Base-by-base conservation (phyloP, 1,284 basidiomycete species). In the Ganoderma multipileum region DNA sequence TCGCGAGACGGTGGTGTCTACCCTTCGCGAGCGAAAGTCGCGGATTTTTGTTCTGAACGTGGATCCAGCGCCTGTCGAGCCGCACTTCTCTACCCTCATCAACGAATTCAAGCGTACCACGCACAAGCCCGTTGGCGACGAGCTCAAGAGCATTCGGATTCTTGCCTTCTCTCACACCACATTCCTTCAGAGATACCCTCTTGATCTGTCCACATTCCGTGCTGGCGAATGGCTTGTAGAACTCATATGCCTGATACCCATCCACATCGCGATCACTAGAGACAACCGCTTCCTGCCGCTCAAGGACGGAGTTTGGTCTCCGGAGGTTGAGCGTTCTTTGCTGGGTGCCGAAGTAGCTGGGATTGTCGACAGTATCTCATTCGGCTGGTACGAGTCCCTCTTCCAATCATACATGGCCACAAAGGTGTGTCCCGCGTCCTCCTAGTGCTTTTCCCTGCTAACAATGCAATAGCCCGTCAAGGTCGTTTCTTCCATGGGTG, bases 331-430 rank as follows among this genome's bases (percentile, higher is more conserved):
- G 73, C 82, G 80, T 57, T 82, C 83, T 0, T 77, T 89, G 36
- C 78, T 91, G 1, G 89, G 89, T 5, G 88, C 87, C 0, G 85
- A 88, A 42, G 85, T 90, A n/a, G 83, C 82, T 14, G 79, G 80
- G 38, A 87, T 90, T n/a, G 84, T 88, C 18, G 85, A 89, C 67
- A 82, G 73, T 44, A 74, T 91, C 3, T 85, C 86, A 0, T 83
- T 91, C 65, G 89, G 89, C 1, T 91, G 89, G 89, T 91, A 89
- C 36, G 89, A 91, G 71, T 87, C 86, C 0, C 79, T 91, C 14
- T 87, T 91, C 69, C 84, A 85, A 65, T 89, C 88, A 0, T 91
- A 91, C 67, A 85, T 88, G 85, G 84, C 85, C 0, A 79, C 81
- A 30, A 90, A 86, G 81, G 89, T 85, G 55, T 23, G 79, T 23